Percentiles rank a stretch among this genome's conserved stretches.
Evolutionary conservation across 2,329 filamentous ascomycete species (phyloP).

Genomic region (Dryadomyces quercus-mongolicae): DNA sequence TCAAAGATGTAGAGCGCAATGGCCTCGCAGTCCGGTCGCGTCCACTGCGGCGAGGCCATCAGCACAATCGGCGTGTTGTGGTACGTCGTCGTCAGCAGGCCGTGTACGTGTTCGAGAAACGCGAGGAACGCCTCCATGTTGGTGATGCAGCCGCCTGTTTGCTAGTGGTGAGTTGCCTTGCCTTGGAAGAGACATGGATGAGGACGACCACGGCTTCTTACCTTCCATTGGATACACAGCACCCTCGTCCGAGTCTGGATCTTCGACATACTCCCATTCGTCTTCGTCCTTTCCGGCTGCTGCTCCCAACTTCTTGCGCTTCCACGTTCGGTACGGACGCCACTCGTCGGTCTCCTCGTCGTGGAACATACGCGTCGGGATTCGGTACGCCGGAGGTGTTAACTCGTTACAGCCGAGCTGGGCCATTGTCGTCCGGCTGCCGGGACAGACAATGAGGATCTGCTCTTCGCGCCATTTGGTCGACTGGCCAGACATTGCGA

Average conservation of each 20-base stretch:
- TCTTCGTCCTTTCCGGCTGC: conserved; percentile 19
- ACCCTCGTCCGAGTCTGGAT: conserved; percentile 75
- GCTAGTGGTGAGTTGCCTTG: not conserved
- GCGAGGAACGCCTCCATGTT: conserved; percentile 92
- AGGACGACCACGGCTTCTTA: too few relatives aligned
- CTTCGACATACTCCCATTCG: conserved; percentile 68
- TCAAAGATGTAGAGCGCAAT: conserved; percentile 95
- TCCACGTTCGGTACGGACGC: conserved; percentile 65
- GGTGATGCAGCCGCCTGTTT: conserved; percentile 60
- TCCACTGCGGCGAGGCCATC: conserved; percentile 83
- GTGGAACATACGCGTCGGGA: conserved; percentile 90
- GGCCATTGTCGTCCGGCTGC: conserved; percentile 80
- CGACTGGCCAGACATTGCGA: conserved; percentile 39
- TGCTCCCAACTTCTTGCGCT: conserved; percentile 36
- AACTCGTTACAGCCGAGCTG: conserved; percentile 86
- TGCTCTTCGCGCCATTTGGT: conserved; percentile 54
- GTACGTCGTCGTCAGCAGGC: conserved; percentile 77
- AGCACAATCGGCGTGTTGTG: conserved; percentile 94
- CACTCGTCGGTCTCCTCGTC: conserved; percentile 68
- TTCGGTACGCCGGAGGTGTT: conserved; percentile 74
- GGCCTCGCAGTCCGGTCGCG: conserved; percentile 71
- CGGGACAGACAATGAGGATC: conserved; percentile 62
- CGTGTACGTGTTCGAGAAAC: conserved; percentile 83
- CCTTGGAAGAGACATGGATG: too few relatives aligned
- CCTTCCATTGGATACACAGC: conserved; percentile 68